phyloP scores from a whole-genome alignment of 116 monocot species.

The Iris pallida region DNA sequence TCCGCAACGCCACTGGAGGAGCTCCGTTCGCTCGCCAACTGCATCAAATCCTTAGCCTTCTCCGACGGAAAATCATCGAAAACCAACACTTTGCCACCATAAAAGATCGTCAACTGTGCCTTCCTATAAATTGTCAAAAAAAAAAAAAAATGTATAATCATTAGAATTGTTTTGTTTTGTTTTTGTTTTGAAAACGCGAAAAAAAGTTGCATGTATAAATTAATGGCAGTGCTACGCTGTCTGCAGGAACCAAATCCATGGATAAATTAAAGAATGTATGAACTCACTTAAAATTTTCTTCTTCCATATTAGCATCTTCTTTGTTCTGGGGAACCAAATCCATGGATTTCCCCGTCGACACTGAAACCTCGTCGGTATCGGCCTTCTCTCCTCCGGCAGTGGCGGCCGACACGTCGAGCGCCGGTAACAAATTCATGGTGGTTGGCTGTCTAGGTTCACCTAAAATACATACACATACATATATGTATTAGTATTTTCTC shows the following conservation, averaged over 20 bases:
- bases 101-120: constrained; percentile 35
- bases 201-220: too few species aligned
- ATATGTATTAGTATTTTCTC: too few species aligned
- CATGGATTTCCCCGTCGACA: constrained; percentile 2
- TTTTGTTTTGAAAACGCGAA: too few species aligned
- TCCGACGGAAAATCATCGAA: constrained; percentile 38
- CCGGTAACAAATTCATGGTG: constrained; percentile 39
- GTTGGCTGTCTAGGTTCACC: constrained; percentile 13
- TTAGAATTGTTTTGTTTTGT: too few species aligned
- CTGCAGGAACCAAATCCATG: too few species aligned
- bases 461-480: neutral
- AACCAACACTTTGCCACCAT: constrained; percentile 30
- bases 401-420: constrained; percentile 9
- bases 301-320: too few species aligned
- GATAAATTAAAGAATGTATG: too few species aligned
- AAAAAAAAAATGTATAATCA: neutral
- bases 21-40: constrained; percentile 18
- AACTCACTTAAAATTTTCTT: too few species aligned
- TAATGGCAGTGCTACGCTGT: too few species aligned
- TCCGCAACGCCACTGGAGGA: neutral
- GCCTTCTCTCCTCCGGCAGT: neutral
- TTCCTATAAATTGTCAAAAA: constrained; percentile 4
- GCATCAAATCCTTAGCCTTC: constrained; percentile 35
- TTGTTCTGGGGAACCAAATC: constrained; percentile 20
- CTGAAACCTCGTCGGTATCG: neutral